Conservation (phyloP, 768 basidiomycete genomes). For the Chalciporus pseudorubinellus region DNA sequence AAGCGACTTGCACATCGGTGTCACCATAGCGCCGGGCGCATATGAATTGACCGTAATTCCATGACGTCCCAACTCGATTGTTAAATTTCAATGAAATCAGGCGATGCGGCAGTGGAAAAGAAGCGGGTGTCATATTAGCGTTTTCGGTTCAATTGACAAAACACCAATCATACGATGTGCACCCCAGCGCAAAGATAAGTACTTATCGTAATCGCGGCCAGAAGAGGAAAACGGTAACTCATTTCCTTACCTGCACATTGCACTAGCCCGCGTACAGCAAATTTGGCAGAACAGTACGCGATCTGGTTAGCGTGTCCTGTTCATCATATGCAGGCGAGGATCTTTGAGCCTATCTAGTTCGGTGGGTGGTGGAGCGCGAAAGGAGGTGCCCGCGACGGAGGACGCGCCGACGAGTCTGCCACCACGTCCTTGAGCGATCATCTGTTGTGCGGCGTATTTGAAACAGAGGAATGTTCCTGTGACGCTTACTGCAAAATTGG, state of each 20-base stretch:
- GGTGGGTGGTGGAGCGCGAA: no score
- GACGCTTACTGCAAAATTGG: conserved; percentile 21
- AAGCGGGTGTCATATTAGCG: conserved; percentile 10
- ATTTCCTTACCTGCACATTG: conserved; percentile 17
- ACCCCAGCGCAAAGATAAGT: not conserved
- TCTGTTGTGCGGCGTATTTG: conserved; percentile 20
- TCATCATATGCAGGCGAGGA: not conserved
- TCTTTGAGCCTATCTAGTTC: no score
- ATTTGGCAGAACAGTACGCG: conserved; percentile 16
- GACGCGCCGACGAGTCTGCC: conserved; percentile 7
- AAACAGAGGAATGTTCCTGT: conserved; percentile 25
- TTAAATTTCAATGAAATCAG: conserved; percentile 5
- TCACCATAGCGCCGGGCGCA: conserved; percentile 29
- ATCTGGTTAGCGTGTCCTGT: conserved; percentile 4
- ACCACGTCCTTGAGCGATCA: conserved; percentile 20
- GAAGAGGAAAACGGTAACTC: not conserved
- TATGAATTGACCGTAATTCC: conserved; percentile 30
- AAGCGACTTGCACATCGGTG: conserved; percentile 19
- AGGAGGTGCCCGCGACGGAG: not conserved
- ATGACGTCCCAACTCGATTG: conserved; percentile 26
- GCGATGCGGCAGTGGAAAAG: not conserved
- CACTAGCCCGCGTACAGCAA: conserved; percentile 5
- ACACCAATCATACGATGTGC: no score
- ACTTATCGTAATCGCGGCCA: no score
- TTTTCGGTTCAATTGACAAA: no score